These are phyloP conservation scores for Platanus orientalis DNA, from an alignment of 164 flowering plant genomes.

Conservation along the genomic window DNA sequence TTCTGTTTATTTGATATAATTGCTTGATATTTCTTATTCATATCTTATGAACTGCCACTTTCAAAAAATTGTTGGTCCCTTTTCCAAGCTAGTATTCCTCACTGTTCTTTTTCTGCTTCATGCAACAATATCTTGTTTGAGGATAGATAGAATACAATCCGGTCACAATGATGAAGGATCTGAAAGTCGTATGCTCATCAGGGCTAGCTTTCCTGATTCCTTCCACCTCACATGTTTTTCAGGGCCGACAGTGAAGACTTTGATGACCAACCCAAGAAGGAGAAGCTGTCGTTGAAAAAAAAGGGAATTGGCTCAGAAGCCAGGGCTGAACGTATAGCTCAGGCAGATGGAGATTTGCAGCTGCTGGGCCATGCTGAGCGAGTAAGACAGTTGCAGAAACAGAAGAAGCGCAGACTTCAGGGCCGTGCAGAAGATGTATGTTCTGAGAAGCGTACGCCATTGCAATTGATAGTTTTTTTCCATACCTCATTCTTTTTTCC, in stretches of 20 bases:
- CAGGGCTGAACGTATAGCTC: conserved; percentile 71
- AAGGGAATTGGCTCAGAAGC: conserved; percentile 94
- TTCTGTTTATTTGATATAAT: too few species aligned
- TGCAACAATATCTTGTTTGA: neutral
- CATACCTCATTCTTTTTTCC: neutral
- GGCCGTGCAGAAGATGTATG: conserved; percentile 94
- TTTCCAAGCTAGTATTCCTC: too few species aligned
- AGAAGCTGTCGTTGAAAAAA: conserved; percentile 69
- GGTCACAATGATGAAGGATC: neutral
- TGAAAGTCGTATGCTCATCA: neutral
- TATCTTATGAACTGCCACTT: too few species aligned
- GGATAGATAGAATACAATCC: neutral
- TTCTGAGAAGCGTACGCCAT: neutral
- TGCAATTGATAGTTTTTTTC: neutral
- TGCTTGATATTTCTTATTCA: too few species aligned
- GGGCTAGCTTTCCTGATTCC: neutral
- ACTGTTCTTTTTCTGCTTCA: too few species aligned
- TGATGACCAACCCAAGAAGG: conserved; percentile 52
- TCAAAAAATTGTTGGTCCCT: too few species aligned
- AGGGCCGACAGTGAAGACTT: conserved; percentile 42
- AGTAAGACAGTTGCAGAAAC: conserved; percentile 67
- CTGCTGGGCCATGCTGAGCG: conserved; percentile 60
- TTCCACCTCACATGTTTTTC: conserved; percentile 12
- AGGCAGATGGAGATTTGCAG: conserved; percentile 77
- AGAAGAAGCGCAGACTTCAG: conserved; percentile 76